Conservation (phyloP, 2,329 filamentous ascomycete genomes). For the Aspergillus puulaauensis region DNA sequence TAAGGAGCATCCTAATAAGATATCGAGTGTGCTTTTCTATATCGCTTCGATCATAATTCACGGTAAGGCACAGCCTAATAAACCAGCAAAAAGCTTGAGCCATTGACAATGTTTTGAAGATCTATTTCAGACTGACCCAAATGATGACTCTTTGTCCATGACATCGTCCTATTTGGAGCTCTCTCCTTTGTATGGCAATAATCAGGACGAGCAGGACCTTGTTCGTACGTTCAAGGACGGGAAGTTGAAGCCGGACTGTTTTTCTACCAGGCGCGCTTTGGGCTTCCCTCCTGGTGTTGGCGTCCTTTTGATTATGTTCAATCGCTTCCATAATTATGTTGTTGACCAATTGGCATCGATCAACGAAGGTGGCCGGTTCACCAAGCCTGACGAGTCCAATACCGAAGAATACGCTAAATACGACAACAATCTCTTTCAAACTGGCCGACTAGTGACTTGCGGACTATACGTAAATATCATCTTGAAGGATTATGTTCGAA, state of each 20-base stretch:
- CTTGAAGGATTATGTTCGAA: conserved; percentile 60
- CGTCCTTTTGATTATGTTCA: conserved; percentile 67
- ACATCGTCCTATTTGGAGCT: conserved; percentile 76
- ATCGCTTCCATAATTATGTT: conserved; percentile 68
- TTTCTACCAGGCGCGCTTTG: conserved; percentile 64
- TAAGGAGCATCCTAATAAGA: conserved; percentile 66
- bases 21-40: conserved; percentile 75
- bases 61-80: conserved; percentile 29
- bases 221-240: conserved; percentile 66
- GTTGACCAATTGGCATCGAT: conserved; percentile 63
- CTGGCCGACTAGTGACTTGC: conserved; percentile 53
- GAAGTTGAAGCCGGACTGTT: conserved; percentile 70
- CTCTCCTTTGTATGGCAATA: conserved; percentile 70
- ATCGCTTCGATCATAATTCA: conserved; percentile 68
- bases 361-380: conserved; percentile 69
- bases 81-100: background rate
- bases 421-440: conserved; percentile 53
- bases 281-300: conserved; percentile 69
- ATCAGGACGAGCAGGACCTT: conserved; percentile 60
- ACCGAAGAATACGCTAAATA: conserved; percentile 36
- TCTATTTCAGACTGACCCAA: conserved; percentile 64
- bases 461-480: conserved; percentile 59
- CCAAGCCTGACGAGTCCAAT: conserved; percentile 45
- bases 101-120: conserved; percentile 43
- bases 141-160: conserved; percentile 62